Evolutionary conservation across 2,329 filamentous ascomycete species (phyloP).

Genomic region (Endocalyx cinctus): DNA sequence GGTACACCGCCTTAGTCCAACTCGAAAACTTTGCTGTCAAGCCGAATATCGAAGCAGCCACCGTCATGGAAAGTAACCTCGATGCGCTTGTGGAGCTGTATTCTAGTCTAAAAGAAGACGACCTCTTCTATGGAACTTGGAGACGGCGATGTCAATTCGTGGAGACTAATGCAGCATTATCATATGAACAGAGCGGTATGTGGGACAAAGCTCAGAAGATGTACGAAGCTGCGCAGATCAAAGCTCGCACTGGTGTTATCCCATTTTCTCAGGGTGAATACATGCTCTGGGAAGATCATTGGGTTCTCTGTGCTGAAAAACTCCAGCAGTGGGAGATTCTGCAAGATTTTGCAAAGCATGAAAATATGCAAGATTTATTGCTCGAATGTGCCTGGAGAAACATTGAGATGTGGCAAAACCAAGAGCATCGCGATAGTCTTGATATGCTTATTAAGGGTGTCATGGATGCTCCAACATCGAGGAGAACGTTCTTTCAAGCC

Average conservation of each 20-base stretch:
- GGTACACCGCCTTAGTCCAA: conserved; percentile 91
- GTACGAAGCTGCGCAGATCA: conserved; percentile 95
- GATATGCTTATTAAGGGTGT: conserved; percentile 94
- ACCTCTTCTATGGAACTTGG: conserved; percentile 97
- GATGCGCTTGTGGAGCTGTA: conserved; percentile 96
- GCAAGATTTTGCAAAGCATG: conserved; percentile 96
- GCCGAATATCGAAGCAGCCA: conserved; percentile 77
- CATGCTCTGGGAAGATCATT: conserved; percentile 99
- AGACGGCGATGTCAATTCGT: conserved; percentile 91
- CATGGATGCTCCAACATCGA: conserved; percentile 92
- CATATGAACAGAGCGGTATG: conserved; percentile 97
- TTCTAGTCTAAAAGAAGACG: conserved; percentile 84
- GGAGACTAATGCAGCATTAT: conserved; percentile 93
- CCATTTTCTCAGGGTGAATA: conserved; percentile 97
- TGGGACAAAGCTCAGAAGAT: conserved; percentile 98
- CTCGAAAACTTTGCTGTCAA: conserved; percentile 85
- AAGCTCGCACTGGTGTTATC: conserved; percentile 90
- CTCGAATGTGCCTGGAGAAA: conserved; percentile 95
- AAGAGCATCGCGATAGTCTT: conserved; percentile 81
- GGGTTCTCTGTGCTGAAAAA: conserved; percentile 96
- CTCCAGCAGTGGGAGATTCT: conserved; percentile 98
- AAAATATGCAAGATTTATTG: conserved; percentile 95
- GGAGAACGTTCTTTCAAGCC: conserved; percentile 93
- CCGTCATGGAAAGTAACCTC: conserved; percentile 86
- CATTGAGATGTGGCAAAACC: conserved; percentile 88